phyloP scores from a whole-genome alignment of 805 yeast species.

The Priceomyces melissophilus region DNA sequence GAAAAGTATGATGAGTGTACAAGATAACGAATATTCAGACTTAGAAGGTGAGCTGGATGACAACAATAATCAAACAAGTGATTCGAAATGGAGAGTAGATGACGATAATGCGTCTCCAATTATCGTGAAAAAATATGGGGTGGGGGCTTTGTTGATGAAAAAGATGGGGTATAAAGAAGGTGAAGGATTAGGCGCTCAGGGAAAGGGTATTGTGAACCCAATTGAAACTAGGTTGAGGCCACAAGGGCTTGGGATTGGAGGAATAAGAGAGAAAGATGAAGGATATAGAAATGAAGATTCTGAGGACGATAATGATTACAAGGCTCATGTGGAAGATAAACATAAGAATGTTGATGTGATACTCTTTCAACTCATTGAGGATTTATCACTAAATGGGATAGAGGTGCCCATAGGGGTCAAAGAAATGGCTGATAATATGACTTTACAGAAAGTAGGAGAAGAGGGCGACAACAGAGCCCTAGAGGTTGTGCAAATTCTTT shows the following conservation, averaged over 20 bases:
- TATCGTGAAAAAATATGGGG: slow-evolving; percentile 52
- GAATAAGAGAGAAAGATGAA: slow-evolving; percentile 34
- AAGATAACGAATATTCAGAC: slow-evolving; percentile 18
- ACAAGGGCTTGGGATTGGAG: slow-evolving; percentile 75
- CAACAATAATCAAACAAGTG: slow-evolving; percentile 34
- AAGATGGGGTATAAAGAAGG: slow-evolving; percentile 90
- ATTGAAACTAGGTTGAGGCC: slow-evolving; percentile 67
- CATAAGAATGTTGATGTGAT: slow-evolving; percentile 10
- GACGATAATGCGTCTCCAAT: background rate
- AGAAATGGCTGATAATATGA: slow-evolving; percentile 25
- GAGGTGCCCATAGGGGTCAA: slow-evolving; percentile 35
- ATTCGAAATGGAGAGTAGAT: slow-evolving; percentile 23
- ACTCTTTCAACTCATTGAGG: slow-evolving; percentile 34
- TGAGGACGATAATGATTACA: slow-evolving; percentile 16
- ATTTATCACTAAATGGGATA: slow-evolving; percentile 30
- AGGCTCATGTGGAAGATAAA: slow-evolving; percentile 15
- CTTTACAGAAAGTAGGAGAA: slow-evolving; percentile 1
- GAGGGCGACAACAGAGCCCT: slow-evolving; percentile 8
- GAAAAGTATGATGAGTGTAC: slow-evolving; percentile 11
- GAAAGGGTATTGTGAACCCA: slow-evolving; percentile 77
- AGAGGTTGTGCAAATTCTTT: slow-evolving; percentile 6
- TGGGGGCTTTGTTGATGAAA: slow-evolving; percentile 74
- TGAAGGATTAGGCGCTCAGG: slow-evolving; percentile 72
- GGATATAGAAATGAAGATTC: slow-evolving; percentile 8
- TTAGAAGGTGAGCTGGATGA: slow-evolving; percentile 14